Evolutionary conservation across 164 flowering plant species (phyloP).

Genomic region (Umbellularia californica): DNA sequence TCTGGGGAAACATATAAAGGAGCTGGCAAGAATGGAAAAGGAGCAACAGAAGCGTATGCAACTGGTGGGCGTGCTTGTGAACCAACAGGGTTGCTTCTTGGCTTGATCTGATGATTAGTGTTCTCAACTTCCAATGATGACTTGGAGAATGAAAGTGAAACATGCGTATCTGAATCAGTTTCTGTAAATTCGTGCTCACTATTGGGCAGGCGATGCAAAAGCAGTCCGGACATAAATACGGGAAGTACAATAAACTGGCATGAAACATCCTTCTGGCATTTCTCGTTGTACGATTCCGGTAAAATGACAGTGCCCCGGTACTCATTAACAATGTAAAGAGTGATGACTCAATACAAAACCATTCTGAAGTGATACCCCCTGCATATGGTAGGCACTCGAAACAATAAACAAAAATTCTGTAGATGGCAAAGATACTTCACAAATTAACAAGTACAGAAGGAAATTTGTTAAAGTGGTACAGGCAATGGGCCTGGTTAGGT

Average conservation of each 20-base stretch:
- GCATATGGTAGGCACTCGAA: conserved; percentile 11
- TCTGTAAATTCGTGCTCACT: conserved; percentile 22
- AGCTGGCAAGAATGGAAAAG: conserved; percentile 86
- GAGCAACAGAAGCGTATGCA: conserved; percentile 81
- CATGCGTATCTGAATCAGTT: conserved; percentile 12
- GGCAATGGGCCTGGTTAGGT: too few relatives aligned
- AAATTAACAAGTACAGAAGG: neutral
- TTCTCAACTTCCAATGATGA: conserved; percentile 15
- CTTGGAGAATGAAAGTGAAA: conserved; percentile 16
- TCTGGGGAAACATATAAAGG: conserved; percentile 39
- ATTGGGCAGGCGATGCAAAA: conserved; percentile 63
- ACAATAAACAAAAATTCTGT: neutral
- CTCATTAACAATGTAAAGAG: conserved; percentile 60
- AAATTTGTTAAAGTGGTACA: neutral
- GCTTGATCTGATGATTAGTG: conserved; percentile 9
- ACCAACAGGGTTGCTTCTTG: neutral
- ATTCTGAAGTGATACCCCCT: conserved; percentile 87
- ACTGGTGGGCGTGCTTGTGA: conserved; percentile 56
- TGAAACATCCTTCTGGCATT: conserved; percentile 82
- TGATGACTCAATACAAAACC: conserved; percentile 82
- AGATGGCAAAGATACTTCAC: neutral
- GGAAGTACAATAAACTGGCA: conserved; percentile 94
- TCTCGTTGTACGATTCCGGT: conserved; percentile 49
- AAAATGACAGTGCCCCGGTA: conserved; percentile 68
- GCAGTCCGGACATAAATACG: conserved; percentile 77